Evolutionary conservation across 371 early-diverging fungal genomes (phyloP), one percentile per base, ranked within the genome.

Genomic region (Zychaea mexicana): DNA sequence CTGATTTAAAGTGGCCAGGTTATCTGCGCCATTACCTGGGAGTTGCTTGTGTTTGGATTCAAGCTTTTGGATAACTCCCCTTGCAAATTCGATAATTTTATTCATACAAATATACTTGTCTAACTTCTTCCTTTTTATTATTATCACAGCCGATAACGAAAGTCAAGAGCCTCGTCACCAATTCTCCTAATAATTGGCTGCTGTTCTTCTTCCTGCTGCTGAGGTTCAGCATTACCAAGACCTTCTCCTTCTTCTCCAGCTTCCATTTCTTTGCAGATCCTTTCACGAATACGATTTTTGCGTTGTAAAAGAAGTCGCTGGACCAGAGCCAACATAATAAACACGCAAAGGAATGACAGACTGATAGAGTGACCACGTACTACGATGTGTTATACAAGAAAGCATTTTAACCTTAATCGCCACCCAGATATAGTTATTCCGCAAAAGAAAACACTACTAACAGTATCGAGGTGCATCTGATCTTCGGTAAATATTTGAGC

Each of bases 391-490:
- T 13, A 32, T 38, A 15, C 0, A 28, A 7, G 24, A 7, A 12
- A 17, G 36, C n/a, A n/a, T n/a, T n/a, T n/a, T n/a, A n/a, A n/a
- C n/a, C n/a, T 36, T 2, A 36, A 36, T 36, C 15, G 15, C 8
- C 15, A 47, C 17, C 2, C 15, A 28, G 26, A 27, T 26, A 13
- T 24, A 28, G 19, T 22, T 17, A 3, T 58, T 6, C 31, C 26
- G 57, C n/a, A 15, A n/a, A 46, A 42, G 5, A 17, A 31, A 24
- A 17, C 8, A 17, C 21, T 26, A 38, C 69, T 71, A 70, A 72
- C 79, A 21, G 39, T 81, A 81, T 28, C 78, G 63, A 13, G 81
- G 81, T 5, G 81, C 74, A 66, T 81, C 81, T 27, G 76, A 73
- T 10, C 66, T 66, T n/a, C 78, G 65, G 57, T 81, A 81, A 30